These are phyloP conservation scores for Plectosphaerella cucumerina DNA, from an alignment of 2,329 filamentous ascomycete species.

Conservation along the genomic window DNA sequence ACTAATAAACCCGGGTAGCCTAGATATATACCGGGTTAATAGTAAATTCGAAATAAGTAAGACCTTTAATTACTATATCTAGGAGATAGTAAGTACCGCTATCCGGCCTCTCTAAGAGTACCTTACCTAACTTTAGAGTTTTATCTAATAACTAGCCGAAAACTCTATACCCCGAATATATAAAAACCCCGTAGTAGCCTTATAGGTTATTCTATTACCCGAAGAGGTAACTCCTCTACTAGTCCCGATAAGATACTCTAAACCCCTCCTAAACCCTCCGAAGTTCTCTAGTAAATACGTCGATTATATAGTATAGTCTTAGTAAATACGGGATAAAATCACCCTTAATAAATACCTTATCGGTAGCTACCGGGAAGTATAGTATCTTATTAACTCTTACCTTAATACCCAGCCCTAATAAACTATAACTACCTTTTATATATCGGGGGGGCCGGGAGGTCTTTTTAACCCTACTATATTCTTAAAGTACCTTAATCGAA, in stretches of 20 bases:
- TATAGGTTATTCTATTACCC: no score
- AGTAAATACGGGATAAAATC: background rate
- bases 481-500: background rate
- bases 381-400: background rate
- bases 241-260: no score
- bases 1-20: no score
- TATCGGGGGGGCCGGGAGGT: background rate
- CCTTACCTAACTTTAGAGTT: no score
- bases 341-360: background rate
- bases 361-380: background rate
- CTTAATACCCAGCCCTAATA: background rate
- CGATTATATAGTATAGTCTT: background rate
- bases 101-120: no score
- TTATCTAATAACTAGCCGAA: no score
- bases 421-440: background rate
- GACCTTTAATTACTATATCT: no score
- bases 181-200: no score
- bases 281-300: background rate
- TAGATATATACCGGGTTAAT: background rate
- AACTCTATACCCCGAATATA: no score
- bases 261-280: background rate
- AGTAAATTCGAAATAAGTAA: background rate
- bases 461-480: background rate
- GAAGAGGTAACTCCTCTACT: no score
- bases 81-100: no score